These are phyloP conservation scores for Aspergillus sclerotialis DNA, from an alignment of 2,329 filamentous ascomycete genomes.

Conservation along the genomic window DNA sequence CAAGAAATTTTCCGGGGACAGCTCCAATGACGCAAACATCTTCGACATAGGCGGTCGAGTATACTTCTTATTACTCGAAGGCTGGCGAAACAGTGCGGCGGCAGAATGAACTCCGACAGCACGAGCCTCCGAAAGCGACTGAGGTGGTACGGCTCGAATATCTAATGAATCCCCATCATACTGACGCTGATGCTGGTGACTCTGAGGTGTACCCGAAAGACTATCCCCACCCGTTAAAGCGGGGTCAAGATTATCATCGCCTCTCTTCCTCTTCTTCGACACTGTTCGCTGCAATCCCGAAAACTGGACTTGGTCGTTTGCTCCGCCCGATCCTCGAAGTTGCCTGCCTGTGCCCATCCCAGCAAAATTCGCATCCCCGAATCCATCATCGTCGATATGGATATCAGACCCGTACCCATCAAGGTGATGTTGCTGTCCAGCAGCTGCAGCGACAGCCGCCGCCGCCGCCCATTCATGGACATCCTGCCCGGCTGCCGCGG, in stretches of 20 bases:
- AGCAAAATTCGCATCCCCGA: slow-evolving; percentile 28
- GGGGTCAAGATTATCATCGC: slow-evolving; percentile 32
- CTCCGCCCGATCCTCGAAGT: slow-evolving; percentile 17
- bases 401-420: slow-evolving; percentile 33
- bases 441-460: slow-evolving; percentile 42
- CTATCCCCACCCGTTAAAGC: slow-evolving; percentile 21
- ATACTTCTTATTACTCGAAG: slow-evolving; percentile 47
- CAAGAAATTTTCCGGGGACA: slow-evolving; percentile 51
- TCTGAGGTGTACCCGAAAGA: slow-evolving; percentile 17
- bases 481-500: slow-evolving; percentile 36
- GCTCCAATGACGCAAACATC: slow-evolving; percentile 49
- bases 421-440: slow-evolving; percentile 31
- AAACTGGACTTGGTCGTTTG: slow-evolving; percentile 21
- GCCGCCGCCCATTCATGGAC: slow-evolving; percentile 34
- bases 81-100: slow-evolving; percentile 46
- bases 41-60: slow-evolving; percentile 54
- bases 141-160: slow-evolving; percentile 31
- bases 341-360: slow-evolving; percentile 19
- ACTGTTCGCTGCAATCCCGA: slow-evolving; percentile 25
- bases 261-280: slow-evolving; percentile 36
- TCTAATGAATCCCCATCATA: slow-evolving; percentile 26
- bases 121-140: slow-evolving; percentile 38
- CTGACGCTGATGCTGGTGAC: slow-evolving; percentile 19
- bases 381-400: slow-evolving; percentile 34
- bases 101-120: slow-evolving; percentile 48